Evolutionary conservation across 305 asterid species (phyloP).

Genomic region (Fraxinus sp.): DNA sequence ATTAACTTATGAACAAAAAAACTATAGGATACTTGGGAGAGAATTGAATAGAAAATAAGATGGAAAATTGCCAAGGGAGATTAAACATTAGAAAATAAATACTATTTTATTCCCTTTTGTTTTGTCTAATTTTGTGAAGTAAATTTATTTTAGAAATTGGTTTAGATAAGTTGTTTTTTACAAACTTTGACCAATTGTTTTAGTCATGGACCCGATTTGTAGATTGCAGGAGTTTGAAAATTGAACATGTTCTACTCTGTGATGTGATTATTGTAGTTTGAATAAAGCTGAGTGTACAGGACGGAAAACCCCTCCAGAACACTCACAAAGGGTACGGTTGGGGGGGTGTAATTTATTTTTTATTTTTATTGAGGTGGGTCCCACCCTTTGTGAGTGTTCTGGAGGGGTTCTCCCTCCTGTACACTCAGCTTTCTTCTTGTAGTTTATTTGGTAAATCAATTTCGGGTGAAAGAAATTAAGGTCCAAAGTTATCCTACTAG

Average conservation of each 20-base stretch:
- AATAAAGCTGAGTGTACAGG: too few species aligned
- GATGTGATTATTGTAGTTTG: not conserved
- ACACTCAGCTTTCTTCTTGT: not conserved
- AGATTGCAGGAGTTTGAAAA: not conserved
- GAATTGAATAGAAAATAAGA: not conserved
- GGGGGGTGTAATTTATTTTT: too few species aligned
- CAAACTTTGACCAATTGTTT: not conserved
- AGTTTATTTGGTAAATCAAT: not conserved
- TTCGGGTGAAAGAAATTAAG: not conserved
- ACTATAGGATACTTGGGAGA: not conserved
- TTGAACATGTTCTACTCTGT: not conserved
- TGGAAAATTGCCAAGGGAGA: not conserved
- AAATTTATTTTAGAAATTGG: not conserved
- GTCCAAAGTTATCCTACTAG: not conserved
- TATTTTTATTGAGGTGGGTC: too few species aligned
- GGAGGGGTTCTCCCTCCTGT: too few species aligned
- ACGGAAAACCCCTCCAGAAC: too few species aligned
- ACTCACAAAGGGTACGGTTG: too few species aligned
- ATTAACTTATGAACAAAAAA: not conserved
- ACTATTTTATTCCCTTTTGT: not conserved
- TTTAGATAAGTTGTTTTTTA: not conserved
- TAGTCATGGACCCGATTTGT: not conserved
- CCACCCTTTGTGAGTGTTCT: too few species aligned
- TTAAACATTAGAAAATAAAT: not conserved
- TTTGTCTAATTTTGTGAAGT: slow-evolving; percentile 7